Evolutionary conservation across 2,329 filamentous ascomycete species (phyloP).

Genomic region (Penicillium sp.): DNA sequence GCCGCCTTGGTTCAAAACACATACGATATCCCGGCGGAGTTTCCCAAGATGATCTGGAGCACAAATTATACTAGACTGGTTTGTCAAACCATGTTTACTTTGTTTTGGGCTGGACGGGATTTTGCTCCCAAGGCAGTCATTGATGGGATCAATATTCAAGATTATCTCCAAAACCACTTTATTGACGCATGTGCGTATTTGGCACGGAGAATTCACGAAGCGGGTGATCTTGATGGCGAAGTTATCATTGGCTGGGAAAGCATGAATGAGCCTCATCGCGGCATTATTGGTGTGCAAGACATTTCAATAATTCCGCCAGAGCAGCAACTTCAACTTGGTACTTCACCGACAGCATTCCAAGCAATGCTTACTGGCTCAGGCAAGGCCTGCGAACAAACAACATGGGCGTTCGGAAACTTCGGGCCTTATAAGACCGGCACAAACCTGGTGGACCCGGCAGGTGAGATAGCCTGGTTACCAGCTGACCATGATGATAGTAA

Average conservation of each 20-base stretch:
- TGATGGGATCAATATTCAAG: slow-evolving; percentile 91
- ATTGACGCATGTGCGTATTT: slow-evolving; percentile 76
- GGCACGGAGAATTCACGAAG: slow-evolving; percentile 80
- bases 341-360: slow-evolving; percentile 91
- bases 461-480: slow-evolving; percentile 79
- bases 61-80: slow-evolving; percentile 92
- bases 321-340: slow-evolving; percentile 88
- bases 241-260: slow-evolving; percentile 95
- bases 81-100: slow-evolving; percentile 84
- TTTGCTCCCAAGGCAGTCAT: slow-evolving; percentile 97
- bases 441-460: slow-evolving; percentile 80
- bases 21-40: slow-evolving; percentile 77
- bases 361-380: slow-evolving; percentile 89
- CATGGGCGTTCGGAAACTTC: slow-evolving; percentile 90
- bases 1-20: slow-evolving; percentile 95
- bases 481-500: slow-evolving; percentile 77
- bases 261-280: slow-evolving; percentile 90
- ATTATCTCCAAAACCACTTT: slow-evolving; percentile 87
- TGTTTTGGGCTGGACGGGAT: slow-evolving; percentile 87
- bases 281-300: slow-evolving; percentile 79
- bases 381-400: slow-evolving; percentile 81
- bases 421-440: slow-evolving; percentile 88
- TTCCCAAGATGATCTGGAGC: slow-evolving; percentile 99
- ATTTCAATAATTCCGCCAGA: slow-evolving; percentile 78
- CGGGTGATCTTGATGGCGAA: slow-evolving; percentile 80